Percentiles rank a stretch among this genome's conserved stretches.
phyloP scores from a whole-genome alignment of 495 filamentous ascomycete genomes.

The Penicillium salamii region DNA sequence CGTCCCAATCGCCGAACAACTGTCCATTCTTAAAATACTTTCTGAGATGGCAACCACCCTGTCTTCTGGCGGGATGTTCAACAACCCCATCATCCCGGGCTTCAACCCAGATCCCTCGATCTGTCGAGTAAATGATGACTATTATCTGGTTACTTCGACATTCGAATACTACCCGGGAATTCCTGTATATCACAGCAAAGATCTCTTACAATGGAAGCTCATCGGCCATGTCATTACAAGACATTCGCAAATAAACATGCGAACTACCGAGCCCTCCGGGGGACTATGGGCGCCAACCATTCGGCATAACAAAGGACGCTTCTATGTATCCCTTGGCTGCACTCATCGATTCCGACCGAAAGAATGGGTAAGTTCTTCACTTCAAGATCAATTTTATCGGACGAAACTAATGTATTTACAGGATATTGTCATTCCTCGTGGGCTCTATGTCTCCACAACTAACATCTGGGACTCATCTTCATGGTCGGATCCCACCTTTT shows the following conservation, averaged over 20 bases:
- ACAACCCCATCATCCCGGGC: slow-evolving; percentile 61
- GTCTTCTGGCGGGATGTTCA: not conserved
- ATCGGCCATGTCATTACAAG: slow-evolving; percentile 26
- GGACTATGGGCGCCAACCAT: slow-evolving; percentile 62
- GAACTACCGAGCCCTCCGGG: slow-evolving; percentile 53
- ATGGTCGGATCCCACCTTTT: slow-evolving; percentile 55
- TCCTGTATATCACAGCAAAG: slow-evolving; percentile 56
- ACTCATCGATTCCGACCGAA: slow-evolving; percentile 27
- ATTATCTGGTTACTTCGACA: slow-evolving; percentile 61
- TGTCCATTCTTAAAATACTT: too few species aligned
- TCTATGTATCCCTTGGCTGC: slow-evolving; percentile 58
- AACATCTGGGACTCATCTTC: slow-evolving; percentile 33
- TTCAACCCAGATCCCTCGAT: slow-evolving; percentile 64
- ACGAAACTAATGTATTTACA: not conserved
- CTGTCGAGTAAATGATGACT: slow-evolving; percentile 53
- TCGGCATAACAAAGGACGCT: slow-evolving; percentile 45
- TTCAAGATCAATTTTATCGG: not conserved
- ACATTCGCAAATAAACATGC: slow-evolving; percentile 9
- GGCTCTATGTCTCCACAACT: slow-evolving; percentile 46
- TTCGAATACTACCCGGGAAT: slow-evolving; percentile 63
- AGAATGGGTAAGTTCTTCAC: not conserved
- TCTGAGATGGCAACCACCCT: not conserved
- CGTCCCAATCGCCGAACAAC: too few species aligned
- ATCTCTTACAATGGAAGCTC: slow-evolving; percentile 58
- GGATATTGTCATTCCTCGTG: slow-evolving; percentile 29